A percentile compares a stretch with the other conserved stretches of the same genome.
Conservation (phyloP, 2,329 filamentous ascomycete genomes). For the Lachnellula suecica region DNA sequence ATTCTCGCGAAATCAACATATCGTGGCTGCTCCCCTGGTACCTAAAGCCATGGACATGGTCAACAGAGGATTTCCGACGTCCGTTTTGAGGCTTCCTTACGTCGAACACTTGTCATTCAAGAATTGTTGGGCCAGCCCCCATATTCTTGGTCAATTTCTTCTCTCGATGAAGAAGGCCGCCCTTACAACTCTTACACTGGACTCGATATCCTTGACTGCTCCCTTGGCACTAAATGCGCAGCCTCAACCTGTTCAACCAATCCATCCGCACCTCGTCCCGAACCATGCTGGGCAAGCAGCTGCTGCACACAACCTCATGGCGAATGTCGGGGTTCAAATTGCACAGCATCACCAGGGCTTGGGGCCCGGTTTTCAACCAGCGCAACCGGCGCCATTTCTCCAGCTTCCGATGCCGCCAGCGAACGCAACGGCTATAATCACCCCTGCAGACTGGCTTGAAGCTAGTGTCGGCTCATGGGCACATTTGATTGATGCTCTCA, state of each 20-base stretch:
- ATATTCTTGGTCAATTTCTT: conserved; percentile 53
- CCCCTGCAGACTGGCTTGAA: conserved; percentile 30
- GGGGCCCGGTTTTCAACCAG: no score
- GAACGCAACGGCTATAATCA: not conserved
- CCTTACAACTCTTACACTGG: conserved; percentile 55
- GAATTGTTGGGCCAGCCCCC: conserved; percentile 68
- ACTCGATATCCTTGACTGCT: conserved; percentile 64
- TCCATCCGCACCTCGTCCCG: conserved; percentile 7
- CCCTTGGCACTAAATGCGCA: conserved; percentile 32
- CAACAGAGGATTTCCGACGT: conserved; percentile 19
- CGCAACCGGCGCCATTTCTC: no score
- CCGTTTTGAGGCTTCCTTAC: conserved; percentile 52
- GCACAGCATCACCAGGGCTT: not conserved
- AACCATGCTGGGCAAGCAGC: conserved; percentile 6
- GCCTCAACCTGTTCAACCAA: conserved; percentile 16
- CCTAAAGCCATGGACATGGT: conserved; percentile 34
- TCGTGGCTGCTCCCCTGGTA: conserved; percentile 59
- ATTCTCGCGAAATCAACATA: conserved; percentile 58
- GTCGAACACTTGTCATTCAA: conserved; percentile 60
- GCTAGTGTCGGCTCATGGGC: conserved; percentile 46
- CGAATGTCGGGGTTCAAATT: not conserved
- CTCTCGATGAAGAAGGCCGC: conserved; percentile 44
- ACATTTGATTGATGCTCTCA: conserved; percentile 47
- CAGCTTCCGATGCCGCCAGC: not conserved
- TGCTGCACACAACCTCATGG: conserved; percentile 6